Conservation (phyloP, 1,284 basidiomycete genomes). For the Golubevia sp. region DNA sequence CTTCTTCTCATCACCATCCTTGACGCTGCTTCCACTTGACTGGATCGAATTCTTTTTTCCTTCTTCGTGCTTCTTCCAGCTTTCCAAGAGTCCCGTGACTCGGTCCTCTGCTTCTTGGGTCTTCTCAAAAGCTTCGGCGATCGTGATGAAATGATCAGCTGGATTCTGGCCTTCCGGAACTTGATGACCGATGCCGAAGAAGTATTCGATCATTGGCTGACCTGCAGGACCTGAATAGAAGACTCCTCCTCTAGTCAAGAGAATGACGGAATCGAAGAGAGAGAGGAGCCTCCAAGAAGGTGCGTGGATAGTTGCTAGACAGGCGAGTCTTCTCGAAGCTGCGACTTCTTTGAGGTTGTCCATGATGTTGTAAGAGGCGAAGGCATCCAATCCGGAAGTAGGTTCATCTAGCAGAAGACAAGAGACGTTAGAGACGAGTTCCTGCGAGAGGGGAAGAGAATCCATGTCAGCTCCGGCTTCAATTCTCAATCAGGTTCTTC, state of each 20-base stretch:
- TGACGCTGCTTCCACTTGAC: neutral
- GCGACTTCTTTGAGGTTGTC: slow-evolving; percentile 19
- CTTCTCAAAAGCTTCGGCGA: slow-evolving; percentile 32
- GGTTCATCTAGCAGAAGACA: slow-evolving; percentile 36
- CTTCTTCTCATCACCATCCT: neutral
- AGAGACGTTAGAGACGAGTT: slow-evolving; percentile 28
- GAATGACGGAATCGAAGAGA: slow-evolving; percentile 6
- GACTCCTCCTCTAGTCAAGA: slow-evolving; percentile 10
- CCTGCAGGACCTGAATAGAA: slow-evolving; percentile 11
- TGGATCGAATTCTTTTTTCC: neutral
- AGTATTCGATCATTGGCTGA: slow-evolving; percentile 3
- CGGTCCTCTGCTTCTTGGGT: slow-evolving; percentile 27
- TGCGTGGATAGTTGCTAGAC: slow-evolving; percentile 13
- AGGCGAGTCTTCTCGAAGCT: slow-evolving; percentile 1
- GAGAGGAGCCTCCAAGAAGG: slow-evolving; percentile 8
- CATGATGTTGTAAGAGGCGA: slow-evolving; percentile 26
- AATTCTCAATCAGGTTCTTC: too few relatives aligned
- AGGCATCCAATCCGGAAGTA: slow-evolving; percentile 34
- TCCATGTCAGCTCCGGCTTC: too few relatives aligned
- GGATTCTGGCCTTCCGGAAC: slow-evolving; percentile 12
- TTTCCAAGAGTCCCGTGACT: slow-evolving; percentile 16
- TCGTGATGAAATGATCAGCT: slow-evolving; percentile 11
- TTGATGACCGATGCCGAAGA: slow-evolving; percentile 4
- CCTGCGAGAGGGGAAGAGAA: slow-evolving; percentile 7
- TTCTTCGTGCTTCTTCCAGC: slow-evolving; percentile 20